Conservation (phyloP, 345 rosid genomes). For the Geranium rotundifolium region DNA sequence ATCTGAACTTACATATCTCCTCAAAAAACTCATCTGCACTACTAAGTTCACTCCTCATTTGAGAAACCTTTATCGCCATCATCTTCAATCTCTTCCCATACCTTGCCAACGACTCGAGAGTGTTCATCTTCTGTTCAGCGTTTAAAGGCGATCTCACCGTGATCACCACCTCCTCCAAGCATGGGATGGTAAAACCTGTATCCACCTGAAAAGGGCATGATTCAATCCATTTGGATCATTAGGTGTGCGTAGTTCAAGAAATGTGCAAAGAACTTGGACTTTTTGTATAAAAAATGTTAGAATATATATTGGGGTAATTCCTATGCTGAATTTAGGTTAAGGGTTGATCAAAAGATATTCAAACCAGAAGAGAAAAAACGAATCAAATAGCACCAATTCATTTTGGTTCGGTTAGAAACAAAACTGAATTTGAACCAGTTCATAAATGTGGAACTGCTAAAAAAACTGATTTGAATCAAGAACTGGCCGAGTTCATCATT, state of each 20-base stretch:
- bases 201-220: constrained; percentile 46
- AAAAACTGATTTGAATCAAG: no score
- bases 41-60: constrained; percentile 85
- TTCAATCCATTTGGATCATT: neutral
- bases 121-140: constrained; percentile 95
- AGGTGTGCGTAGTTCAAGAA: neutral
- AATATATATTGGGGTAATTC: no score
- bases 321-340: no score
- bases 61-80: constrained; percentile 76
- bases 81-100: constrained; percentile 48
- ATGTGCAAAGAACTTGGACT: neutral
- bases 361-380: no score
- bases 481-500: no score
- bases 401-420: no score
- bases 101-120: constrained; percentile 70
- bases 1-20: constrained; percentile 72
- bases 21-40: constrained; percentile 94
- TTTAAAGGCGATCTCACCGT: constrained; percentile 89
- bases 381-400: no score
- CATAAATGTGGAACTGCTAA: no score
- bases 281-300: no score
- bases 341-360: no score
- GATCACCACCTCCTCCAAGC: constrained; percentile 71
- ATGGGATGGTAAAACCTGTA: constrained; percentile 53
- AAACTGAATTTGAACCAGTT: no score